Evolutionary conservation across 2,329 filamentous ascomycete genomes (phyloP).

Genomic region (Tricladium varicosporioides): DNA sequence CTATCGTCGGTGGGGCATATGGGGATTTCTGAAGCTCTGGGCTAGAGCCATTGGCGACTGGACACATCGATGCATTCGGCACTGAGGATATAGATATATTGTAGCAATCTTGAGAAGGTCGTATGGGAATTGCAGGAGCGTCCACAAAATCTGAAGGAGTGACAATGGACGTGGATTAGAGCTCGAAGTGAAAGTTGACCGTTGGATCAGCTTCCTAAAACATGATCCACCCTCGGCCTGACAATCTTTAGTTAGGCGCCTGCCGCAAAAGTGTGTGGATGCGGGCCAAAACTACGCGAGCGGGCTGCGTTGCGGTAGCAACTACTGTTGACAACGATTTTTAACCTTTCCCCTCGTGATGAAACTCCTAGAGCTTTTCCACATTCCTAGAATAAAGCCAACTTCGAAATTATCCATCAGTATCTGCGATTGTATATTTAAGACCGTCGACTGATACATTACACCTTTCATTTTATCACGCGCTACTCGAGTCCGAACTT

Average conservation of each 20-base stretch:
- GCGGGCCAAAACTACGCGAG: too few relatives aligned
- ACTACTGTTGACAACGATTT: neutral
- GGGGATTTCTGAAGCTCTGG: constrained; percentile 32
- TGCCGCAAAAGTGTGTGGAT: neutral
- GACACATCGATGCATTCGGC: constrained; percentile 35
- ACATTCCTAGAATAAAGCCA: constrained; percentile 15
- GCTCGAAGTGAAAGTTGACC: neutral
- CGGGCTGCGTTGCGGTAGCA: neutral
- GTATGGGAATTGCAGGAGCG: neutral
- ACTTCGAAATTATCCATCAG: constrained; percentile 1
- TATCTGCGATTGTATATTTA: constrained; percentile 7
- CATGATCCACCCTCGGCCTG: neutral
- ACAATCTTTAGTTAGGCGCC: neutral
- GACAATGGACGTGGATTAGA: constrained; percentile 14
- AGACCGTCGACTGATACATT: neutral
- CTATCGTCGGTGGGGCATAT: constrained; percentile 31
- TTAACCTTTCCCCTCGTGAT: neutral
- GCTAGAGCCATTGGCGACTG: constrained; percentile 32
- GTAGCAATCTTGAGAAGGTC: neutral
- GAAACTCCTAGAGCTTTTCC: constrained; percentile 4
- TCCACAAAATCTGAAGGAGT: constrained; percentile 22
- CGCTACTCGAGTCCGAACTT: neutral
- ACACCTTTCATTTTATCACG: constrained; percentile 5
- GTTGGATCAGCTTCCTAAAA: neutral
- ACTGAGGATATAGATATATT: constrained; percentile 26